phyloP scores from a whole-genome alignment of 306 rosid species.

The Vicia faba region DNA sequence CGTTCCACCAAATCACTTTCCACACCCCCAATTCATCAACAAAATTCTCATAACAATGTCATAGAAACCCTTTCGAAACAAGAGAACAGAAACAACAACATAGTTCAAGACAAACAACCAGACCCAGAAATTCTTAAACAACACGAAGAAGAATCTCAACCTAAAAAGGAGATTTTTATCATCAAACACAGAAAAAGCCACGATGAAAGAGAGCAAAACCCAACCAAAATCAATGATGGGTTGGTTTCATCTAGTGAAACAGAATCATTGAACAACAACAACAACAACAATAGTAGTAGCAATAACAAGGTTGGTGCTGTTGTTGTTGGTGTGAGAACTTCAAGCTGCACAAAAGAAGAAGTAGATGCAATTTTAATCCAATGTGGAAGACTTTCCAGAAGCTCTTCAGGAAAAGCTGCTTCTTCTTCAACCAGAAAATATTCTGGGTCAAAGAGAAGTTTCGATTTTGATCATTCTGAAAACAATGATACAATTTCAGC shows the following conservation, averaged over 20 bases:
- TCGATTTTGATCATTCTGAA: constrained; percentile 70
- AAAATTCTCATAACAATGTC: constrained; percentile 23
- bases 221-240: constrained; percentile 38
- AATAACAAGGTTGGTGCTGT: constrained; percentile 32
- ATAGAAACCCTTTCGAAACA: constrained; percentile 28
- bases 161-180: constrained; percentile 74
- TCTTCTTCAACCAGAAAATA: constrained; percentile 69
- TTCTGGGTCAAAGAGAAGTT: constrained; percentile 95
- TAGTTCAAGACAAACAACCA: constrained; percentile 33
- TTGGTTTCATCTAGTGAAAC: neutral
- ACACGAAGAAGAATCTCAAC: constrained; percentile 27
- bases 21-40: constrained; percentile 34
- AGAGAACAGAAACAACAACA: constrained; percentile 33
- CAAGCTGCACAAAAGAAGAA: constrained; percentile 91
- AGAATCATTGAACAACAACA: neutral
- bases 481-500: constrained; percentile 46
- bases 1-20: constrained; percentile 40
- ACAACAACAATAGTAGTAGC: neutral
- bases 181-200: constrained; percentile 88
- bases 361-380: constrained; percentile 92
- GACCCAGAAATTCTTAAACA: constrained; percentile 30
- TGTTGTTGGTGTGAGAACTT: constrained; percentile 66
- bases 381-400: constrained; percentile 91
- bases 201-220: constrained; percentile 62
- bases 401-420: constrained; percentile 80